Evolutionary conservation across 2,329 filamentous ascomycete genomes (phyloP).

Genomic region (Talaromyces rugulosus): DNA sequence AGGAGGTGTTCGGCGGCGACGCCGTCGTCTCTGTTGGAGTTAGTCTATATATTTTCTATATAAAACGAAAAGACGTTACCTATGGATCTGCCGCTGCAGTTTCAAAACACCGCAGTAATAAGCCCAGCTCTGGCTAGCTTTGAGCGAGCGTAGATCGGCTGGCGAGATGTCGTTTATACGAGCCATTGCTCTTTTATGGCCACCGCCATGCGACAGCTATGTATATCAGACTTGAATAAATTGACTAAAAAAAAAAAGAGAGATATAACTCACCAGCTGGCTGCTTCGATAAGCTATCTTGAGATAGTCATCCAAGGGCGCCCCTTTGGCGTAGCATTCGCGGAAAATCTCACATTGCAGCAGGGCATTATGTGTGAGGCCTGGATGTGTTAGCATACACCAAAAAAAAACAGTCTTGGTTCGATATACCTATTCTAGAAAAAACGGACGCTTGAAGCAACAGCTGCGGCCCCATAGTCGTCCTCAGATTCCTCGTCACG

Average conservation of each 20-base stretch:
- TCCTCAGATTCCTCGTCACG: constrained; percentile 68
- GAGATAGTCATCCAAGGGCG: constrained; percentile 72
- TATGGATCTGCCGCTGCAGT: constrained; percentile 38
- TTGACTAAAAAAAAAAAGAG: no score
- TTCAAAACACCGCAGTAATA: constrained; percentile 42
- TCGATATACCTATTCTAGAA: constrained; percentile 64
- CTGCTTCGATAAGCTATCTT: constrained; percentile 70
- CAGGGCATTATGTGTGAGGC: constrained; percentile 51
- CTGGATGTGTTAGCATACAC: constrained; percentile 30
- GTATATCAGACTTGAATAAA: neutral
- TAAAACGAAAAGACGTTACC: constrained; percentile 20
- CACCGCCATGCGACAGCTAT: constrained; percentile 60
- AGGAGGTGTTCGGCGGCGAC: constrained; percentile 55
- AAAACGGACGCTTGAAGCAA: constrained; percentile 70
- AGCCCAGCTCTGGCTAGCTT: constrained; percentile 60
- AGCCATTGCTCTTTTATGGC: constrained; percentile 64
- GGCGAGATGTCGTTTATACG: constrained; percentile 58
- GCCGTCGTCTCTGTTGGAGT: constrained; percentile 48
- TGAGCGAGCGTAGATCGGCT: constrained; percentile 66
- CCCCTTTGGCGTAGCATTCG: constrained; percentile 62
- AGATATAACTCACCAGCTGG: constrained; percentile 53
- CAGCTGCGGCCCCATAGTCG: constrained; percentile 69
- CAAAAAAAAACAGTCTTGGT: neutral
- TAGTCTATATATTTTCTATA: constrained; percentile 14
- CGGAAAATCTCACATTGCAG: constrained; percentile 69